These are phyloP conservation scores for Trichoderma brevicompactum DNA, from an alignment of 2,329 filamentous ascomycete species.

Conservation along the genomic window DNA sequence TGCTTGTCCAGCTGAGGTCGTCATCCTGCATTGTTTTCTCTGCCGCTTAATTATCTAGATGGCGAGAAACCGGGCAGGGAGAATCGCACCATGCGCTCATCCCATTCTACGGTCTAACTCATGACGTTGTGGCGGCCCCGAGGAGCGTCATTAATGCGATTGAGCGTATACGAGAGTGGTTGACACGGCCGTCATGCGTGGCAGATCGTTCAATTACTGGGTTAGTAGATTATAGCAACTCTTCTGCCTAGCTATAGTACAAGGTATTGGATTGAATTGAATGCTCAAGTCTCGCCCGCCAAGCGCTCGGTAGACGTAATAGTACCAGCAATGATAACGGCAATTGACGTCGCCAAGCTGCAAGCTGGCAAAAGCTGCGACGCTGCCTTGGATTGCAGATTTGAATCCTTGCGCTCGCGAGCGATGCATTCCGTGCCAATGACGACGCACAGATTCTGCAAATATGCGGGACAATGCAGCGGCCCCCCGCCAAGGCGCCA, in stretches of 20 bases:
- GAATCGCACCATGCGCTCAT: background rate
- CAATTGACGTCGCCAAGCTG: no score
- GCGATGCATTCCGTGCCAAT: no score
- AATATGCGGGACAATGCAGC: background rate
- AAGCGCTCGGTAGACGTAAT: no score
- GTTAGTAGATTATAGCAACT: no score
- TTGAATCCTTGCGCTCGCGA: no score
- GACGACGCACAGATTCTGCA: background rate
- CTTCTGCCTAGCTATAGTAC: no score
- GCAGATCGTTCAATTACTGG: background rate
- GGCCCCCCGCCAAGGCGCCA: conserved; percentile 6
- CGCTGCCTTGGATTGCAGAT: no score
- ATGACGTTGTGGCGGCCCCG: conserved; percentile 13
- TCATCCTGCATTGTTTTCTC: background rate
- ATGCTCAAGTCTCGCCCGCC: no score
- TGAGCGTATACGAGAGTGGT: background rate
- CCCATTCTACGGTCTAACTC: no score
- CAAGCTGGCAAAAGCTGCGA: no score
- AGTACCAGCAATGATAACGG: no score
- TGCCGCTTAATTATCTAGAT: background rate
- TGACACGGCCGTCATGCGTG: background rate
- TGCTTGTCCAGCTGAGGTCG: background rate
- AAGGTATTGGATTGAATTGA: no score
- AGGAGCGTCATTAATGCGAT: conserved; percentile 3
- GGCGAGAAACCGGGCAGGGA: background rate